Evolutionary conservation across 148 eudicot species (phyloP).

Genomic region (Dianthus caryophyllus): DNA sequence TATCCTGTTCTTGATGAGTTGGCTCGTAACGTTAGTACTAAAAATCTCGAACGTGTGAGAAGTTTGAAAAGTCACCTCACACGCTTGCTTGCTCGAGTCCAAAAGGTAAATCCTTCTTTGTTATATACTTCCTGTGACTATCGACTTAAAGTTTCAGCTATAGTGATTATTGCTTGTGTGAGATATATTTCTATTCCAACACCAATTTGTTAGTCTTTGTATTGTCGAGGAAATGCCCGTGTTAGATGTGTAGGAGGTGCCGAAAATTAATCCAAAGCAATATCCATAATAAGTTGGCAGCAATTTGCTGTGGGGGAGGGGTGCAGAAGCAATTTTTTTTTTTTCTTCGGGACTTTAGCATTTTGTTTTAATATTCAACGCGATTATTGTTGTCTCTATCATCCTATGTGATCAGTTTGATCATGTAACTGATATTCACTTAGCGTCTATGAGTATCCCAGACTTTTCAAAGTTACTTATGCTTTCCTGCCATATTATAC

Average conservation of each 20-base stretch:
- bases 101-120: slow-evolving; percentile 60
- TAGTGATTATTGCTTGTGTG: background rate
- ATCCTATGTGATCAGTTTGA: background rate
- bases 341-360: no score
- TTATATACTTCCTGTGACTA: background rate
- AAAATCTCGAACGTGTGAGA: slow-evolving; percentile 91
- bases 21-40: slow-evolving; percentile 85
- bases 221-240: background rate
- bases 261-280: background rate
- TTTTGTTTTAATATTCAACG: no score
- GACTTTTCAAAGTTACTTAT: background rate
- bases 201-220: background rate
- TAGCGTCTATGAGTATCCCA: background rate
- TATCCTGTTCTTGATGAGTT: slow-evolving; percentile 91
- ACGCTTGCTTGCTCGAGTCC: slow-evolving; percentile 91
- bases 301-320: background rate
- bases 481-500: background rate
- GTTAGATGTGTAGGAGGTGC: background rate
- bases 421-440: background rate
- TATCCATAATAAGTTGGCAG: background rate
- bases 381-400: background rate
- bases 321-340: background rate
- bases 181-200: background rate
- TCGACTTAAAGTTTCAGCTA: background rate
- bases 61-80: slow-evolving; percentile 94